phyloP scores from a whole-genome alignment of 352 stramenopile genomes.

The Phytophthora citrophthora region DNA sequence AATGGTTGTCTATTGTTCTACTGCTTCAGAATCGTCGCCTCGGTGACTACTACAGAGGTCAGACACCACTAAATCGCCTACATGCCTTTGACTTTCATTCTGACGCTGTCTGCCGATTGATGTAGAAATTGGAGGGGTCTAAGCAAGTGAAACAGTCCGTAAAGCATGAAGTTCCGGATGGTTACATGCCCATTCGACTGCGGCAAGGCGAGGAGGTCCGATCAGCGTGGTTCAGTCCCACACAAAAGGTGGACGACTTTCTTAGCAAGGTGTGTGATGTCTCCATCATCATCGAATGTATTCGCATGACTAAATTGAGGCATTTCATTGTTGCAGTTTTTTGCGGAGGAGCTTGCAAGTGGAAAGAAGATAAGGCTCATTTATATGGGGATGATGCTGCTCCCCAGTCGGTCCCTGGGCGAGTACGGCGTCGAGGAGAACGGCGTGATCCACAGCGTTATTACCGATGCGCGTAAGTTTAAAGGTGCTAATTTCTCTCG shows the following conservation, averaged over 20 bases:
- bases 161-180: conserved; percentile 43
- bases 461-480: conserved; percentile 73
- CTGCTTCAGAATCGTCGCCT: conserved; percentile 51
- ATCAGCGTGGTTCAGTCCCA: conserved; percentile 66
- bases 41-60: conserved; percentile 33
- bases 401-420: conserved; percentile 66
- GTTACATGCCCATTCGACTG: conserved; percentile 61
- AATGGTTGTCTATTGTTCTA: conserved; percentile 10
- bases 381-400: conserved; percentile 85
- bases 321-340: conserved; percentile 54
- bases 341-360: conserved; percentile 52
- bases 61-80: not conserved
- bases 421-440: conserved; percentile 81
- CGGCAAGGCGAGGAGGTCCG: conserved; percentile 63
- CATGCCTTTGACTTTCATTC: not conserved
- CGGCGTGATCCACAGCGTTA: conserved; percentile 77
- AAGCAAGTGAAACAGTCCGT: conserved; percentile 12
- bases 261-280: conserved; percentile 33
- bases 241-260: conserved; percentile 73
- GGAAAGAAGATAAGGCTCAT: conserved; percentile 77
- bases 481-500: conserved; percentile 8
- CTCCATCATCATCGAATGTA: not conserved
- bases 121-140: conserved; percentile 22
- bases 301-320: not conserved
- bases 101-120: conserved; percentile 11